A percentile compares a stretch with the other conserved stretches of the same genome.
Conservation (phyloP, 768 basidiomycete species). For the Amanita fuliginea region DNA sequence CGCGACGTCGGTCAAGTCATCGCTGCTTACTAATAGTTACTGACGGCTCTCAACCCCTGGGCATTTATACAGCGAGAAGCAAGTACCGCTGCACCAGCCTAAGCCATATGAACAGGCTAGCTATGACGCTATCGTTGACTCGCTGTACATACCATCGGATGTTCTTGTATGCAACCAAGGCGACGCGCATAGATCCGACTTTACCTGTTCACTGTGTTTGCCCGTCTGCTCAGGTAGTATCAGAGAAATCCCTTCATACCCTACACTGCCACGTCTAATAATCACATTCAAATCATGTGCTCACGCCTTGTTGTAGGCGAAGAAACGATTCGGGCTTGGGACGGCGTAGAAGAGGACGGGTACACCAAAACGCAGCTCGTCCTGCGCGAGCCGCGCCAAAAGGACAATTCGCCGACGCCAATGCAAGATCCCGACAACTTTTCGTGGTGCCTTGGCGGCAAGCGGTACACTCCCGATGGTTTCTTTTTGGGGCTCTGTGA, state of each 20-base stretch:
- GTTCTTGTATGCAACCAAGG: not conserved
- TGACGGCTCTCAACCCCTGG: not conserved
- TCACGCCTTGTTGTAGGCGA: not conserved
- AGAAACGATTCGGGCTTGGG: not conserved
- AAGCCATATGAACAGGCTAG: not conserved
- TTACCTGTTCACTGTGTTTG: not conserved
- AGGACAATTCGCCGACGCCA: too few species aligned
- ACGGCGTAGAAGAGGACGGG: not conserved
- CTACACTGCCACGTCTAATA: not conserved
- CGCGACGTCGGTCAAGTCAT: not conserved
- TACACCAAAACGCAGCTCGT: not conserved
- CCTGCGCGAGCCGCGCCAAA: not conserved
- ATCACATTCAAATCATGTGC: not conserved
- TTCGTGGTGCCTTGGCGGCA: slow-evolving; percentile 4
- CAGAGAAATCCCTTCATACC: not conserved
- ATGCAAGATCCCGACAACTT: slow-evolving; percentile 1
- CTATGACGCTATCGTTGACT: too few species aligned
- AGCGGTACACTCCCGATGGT: not conserved
- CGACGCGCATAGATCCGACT: not conserved
- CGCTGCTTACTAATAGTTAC: not conserved
- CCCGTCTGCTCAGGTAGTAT: slow-evolving; percentile 2
- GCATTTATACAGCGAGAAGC: not conserved
- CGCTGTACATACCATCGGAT: not conserved
- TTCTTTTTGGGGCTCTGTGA: slow-evolving; percentile 2
- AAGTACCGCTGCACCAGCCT: not conserved